phyloP scores from a whole-genome alignment of 257 asterid species.

The Capsicum rhomboideum region DNA sequence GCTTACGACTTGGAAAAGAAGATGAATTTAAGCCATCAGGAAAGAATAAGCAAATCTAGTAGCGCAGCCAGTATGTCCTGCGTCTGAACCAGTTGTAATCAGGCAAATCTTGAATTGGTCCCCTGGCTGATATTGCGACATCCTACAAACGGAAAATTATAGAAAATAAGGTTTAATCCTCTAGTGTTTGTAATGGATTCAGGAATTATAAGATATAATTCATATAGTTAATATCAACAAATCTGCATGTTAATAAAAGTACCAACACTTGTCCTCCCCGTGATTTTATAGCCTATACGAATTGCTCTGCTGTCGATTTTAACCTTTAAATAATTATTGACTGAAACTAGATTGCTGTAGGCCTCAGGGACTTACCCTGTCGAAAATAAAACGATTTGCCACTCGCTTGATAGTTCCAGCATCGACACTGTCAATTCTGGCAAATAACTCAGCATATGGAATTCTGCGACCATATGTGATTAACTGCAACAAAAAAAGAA shows the following conservation, averaged over 20 bases:
- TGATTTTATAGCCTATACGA: neutral
- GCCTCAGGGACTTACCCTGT: conserved; percentile 39
- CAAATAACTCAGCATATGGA: conserved; percentile 80
- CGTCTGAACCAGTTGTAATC: conserved; percentile 27
- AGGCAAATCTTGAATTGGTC: conserved; percentile 20
- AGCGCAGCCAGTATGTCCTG: conserved; percentile 22
- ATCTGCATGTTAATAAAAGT: neutral
- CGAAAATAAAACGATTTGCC: conserved; percentile 80
- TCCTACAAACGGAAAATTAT: neutral
- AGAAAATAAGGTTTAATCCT: neutral
- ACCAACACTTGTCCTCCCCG: neutral
- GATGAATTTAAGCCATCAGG: neutral
- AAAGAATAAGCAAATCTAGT: conserved; percentile 6
- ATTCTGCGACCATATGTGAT: conserved; percentile 93
- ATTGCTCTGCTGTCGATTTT: neutral
- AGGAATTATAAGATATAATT: neutral
- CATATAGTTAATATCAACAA: neutral
- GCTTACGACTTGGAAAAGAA: neutral
- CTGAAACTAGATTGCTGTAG: neutral
- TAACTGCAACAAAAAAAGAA: conserved; percentile 41
- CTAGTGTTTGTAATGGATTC: neutral
- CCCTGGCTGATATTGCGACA: conserved; percentile 22
- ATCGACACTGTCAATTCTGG: conserved; percentile 92
- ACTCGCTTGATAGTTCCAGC: conserved; percentile 79
- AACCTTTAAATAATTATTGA: neutral